A percentile compares a stretch with the other conserved stretches of the same genome.
Conservation (phyloP, 2,329 filamentous ascomycete species). For the Fusarium transvaalense region DNA sequence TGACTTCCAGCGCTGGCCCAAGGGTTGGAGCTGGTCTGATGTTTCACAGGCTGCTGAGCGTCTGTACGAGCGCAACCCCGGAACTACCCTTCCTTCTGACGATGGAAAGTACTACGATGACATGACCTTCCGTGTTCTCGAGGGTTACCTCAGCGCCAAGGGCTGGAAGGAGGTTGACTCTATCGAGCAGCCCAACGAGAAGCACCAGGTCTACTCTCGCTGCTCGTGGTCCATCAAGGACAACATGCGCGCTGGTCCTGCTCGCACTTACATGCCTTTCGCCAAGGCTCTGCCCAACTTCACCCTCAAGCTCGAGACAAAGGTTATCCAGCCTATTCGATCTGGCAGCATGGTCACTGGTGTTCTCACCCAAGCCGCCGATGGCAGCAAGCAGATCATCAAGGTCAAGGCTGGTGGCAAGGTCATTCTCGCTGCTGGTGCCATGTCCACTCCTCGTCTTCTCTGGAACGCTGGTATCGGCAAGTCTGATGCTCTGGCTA, state of each 20-base stretch:
- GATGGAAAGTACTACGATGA: slow-evolving; percentile 77
- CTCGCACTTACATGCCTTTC: slow-evolving; percentile 77
- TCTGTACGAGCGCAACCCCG: slow-evolving; percentile 59
- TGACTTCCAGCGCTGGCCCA: slow-evolving; percentile 46
- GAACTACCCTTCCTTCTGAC: slow-evolving; percentile 73
- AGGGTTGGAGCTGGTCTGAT: slow-evolving; percentile 43
- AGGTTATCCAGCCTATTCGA: slow-evolving; percentile 73
- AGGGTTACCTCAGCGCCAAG: slow-evolving; percentile 66
- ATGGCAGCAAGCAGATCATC: slow-evolving; percentile 54
- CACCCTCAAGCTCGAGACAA: slow-evolving; percentile 73
- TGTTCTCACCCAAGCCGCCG: slow-evolving; percentile 70
- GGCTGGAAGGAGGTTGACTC: slow-evolving; percentile 75
- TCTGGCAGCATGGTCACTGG: slow-evolving; percentile 72
- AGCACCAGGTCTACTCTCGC: slow-evolving; percentile 74
- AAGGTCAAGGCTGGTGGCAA: slow-evolving; percentile 46
- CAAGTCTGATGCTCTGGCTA: slow-evolving; percentile 66
- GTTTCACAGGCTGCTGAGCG: slow-evolving; percentile 43
- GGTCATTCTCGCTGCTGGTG: slow-evolving; percentile 75
- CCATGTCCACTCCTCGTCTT: slow-evolving; percentile 53
- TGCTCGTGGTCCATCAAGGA: slow-evolving; percentile 76
- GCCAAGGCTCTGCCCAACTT: slow-evolving; percentile 73
- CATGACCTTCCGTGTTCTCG: slow-evolving; percentile 72
- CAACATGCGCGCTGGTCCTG: slow-evolving; percentile 75
- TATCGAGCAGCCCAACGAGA: slow-evolving; percentile 71
- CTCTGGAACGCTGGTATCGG: slow-evolving; percentile 67